Conservation (phyloP, 1,284 basidiomycete genomes). For the Papiliotrema terrestris region DNA sequence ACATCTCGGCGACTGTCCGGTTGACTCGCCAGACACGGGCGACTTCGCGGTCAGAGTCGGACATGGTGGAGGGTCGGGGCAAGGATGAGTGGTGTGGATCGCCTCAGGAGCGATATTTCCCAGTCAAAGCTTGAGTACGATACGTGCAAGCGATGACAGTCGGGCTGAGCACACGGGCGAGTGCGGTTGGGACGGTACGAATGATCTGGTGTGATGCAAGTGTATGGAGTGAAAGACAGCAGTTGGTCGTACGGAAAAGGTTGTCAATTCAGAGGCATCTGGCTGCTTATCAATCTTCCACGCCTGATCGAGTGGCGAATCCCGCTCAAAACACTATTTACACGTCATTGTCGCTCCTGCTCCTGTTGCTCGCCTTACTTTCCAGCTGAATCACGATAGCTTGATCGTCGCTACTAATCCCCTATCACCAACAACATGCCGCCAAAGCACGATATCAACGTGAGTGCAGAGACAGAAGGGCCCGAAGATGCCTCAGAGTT, state of each 20-base stretch:
- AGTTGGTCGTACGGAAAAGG: background rate
- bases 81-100: background rate
- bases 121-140: too few species aligned
- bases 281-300: background rate
- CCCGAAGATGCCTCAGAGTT: background rate
- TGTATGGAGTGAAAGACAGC: background rate
- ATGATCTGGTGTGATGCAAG: background rate
- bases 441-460: slow-evolving; percentile 50
- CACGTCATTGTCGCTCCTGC: background rate
- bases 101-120: too few species aligned
- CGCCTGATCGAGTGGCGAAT: background rate
- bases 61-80: slow-evolving; percentile 16
- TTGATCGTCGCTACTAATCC: background rate
- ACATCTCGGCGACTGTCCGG: slow-evolving; percentile 93
- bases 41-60: slow-evolving; percentile 43
- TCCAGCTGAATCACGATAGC: background rate
- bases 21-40: slow-evolving; percentile 87
- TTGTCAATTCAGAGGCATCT: background rate
- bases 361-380: background rate
- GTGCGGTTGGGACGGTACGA: too few species aligned
- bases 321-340: background rate
- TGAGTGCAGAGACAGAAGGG: slow-evolving; percentile 16
- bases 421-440: slow-evolving; percentile 17
- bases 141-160: too few species aligned
- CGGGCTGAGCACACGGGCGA: too few species aligned